phyloP scores from a whole-genome alignment of 371 early-diverging fungal species.

The Apophysomyces variabilis region DNA sequence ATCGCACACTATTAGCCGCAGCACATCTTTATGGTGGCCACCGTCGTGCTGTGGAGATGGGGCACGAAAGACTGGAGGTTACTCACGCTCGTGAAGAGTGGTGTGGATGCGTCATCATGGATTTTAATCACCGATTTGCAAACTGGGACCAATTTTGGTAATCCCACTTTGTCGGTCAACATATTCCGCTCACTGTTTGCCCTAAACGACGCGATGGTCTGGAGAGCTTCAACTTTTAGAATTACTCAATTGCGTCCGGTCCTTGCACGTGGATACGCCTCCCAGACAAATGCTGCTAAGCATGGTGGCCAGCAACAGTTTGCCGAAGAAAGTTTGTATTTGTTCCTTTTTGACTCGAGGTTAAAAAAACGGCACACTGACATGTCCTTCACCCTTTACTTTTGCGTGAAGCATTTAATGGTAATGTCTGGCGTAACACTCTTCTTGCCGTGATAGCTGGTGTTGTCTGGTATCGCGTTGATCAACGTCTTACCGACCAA shows the following conservation, averaged over 20 bases:
- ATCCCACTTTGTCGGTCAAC: no score
- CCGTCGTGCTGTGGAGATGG: no score
- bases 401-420: constrained; percentile 35
- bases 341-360: background rate
- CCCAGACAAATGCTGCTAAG: constrained; percentile 22
- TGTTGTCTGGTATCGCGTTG: constrained; percentile 45
- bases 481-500: constrained; percentile 24
- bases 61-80: no score
- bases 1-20: no score
- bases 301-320: constrained; percentile 25
- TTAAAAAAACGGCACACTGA: constrained; percentile 4
- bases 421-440: constrained; percentile 49
- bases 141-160: no score
- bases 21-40: no score
- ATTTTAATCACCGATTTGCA: no score
- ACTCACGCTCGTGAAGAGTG: no score
- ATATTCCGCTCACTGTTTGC: no score
- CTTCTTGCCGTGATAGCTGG: constrained; percentile 44
- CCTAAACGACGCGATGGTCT: background rate
- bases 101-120: no score
- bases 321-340: constrained; percentile 31
- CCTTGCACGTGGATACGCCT: constrained; percentile 22
- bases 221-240: constrained; percentile 2
- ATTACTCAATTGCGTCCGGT: background rate
- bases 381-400: background rate